phyloP scores from a whole-genome alignment of 2,329 filamentous ascomycete species.

The Clarireedia sp. region DNA sequence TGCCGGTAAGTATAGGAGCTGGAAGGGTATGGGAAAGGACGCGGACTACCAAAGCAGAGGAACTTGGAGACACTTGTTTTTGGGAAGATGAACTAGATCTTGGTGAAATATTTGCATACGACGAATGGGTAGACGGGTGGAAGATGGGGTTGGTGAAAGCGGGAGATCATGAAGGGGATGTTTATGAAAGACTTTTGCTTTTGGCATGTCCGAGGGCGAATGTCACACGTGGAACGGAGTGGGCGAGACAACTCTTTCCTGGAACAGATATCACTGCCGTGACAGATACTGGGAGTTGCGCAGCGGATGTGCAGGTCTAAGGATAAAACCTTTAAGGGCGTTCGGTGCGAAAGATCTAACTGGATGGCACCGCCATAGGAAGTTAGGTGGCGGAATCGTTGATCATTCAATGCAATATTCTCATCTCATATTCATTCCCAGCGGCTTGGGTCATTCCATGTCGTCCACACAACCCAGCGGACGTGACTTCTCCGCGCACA shows the following conservation, averaged over 20 bases:
- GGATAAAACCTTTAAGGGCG: no score
- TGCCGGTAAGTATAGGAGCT: constrained; percentile 12
- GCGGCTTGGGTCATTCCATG: no score
- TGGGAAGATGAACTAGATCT: not conserved
- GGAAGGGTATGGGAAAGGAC: not conserved
- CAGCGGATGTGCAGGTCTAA: no score
- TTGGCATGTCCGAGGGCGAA: not conserved
- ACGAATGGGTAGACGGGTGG: not conserved
- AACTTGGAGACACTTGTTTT: not conserved
- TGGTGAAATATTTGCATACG: not conserved
- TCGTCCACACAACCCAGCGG: no score
- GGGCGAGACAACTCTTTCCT: not conserved
- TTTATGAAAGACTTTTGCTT: constrained; percentile 8
- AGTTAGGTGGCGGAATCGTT: no score
- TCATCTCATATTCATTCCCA: no score
- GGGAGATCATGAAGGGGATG: not conserved
- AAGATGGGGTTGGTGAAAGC: not conserved
- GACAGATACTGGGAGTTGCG: no score
- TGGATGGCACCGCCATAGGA: no score
- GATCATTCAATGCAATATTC: no score
- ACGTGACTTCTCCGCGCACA: no score
- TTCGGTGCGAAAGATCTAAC: no score
- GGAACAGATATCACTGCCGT: no score
- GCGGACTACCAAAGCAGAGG: not conserved
- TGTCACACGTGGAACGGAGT: not conserved